Conservation (phyloP, 139 green algal genomes). For the Picochlorum sp. region DNA sequence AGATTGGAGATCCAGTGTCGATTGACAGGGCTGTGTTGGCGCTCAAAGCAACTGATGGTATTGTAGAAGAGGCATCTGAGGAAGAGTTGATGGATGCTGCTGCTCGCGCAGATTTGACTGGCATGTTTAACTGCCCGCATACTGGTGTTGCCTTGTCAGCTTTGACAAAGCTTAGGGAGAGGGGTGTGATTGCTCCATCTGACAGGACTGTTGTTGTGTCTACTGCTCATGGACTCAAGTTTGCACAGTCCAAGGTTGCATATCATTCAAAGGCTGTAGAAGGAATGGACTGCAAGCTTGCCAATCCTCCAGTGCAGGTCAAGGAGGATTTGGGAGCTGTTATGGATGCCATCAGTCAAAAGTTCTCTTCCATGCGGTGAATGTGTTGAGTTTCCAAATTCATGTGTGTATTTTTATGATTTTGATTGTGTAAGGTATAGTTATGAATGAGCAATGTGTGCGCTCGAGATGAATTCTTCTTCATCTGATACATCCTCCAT, state of each 20-base stretch:
- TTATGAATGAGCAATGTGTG: too few relatives aligned
- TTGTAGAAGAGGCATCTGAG: conserved; percentile 97
- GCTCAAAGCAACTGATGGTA: conserved; percentile 79
- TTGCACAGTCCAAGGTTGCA: conserved; percentile 90
- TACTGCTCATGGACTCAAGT: conserved; percentile 98
- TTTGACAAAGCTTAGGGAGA: conserved; percentile 88
- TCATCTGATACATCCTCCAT: too few relatives aligned
- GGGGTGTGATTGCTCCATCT: conserved; percentile 69
- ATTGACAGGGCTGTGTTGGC: conserved; percentile 96
- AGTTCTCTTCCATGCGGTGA: conserved; percentile 27
- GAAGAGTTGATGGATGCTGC: conserved; percentile 99
- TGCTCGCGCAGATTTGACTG: conserved; percentile 88
- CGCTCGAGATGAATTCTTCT: too few relatives aligned
- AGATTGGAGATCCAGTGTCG: conserved; percentile 97
- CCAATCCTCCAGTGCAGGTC: conserved; percentile 90
- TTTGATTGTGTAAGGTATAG: too few relatives aligned
- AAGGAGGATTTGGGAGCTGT: conserved; percentile 86
- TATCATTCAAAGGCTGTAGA: conserved; percentile 87
- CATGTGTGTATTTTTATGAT: neutral
- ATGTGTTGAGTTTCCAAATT: neutral
- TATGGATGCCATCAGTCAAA: conserved; percentile 81
- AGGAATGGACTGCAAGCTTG: conserved; percentile 59
- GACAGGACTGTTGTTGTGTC: conserved; percentile 92
- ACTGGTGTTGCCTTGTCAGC: conserved; percentile 87
- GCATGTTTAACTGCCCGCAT: conserved; percentile 64